These are phyloP conservation scores for Acer saccharum DNA, from an alignment of 345 rosid species.

Conservation along the genomic window DNA sequence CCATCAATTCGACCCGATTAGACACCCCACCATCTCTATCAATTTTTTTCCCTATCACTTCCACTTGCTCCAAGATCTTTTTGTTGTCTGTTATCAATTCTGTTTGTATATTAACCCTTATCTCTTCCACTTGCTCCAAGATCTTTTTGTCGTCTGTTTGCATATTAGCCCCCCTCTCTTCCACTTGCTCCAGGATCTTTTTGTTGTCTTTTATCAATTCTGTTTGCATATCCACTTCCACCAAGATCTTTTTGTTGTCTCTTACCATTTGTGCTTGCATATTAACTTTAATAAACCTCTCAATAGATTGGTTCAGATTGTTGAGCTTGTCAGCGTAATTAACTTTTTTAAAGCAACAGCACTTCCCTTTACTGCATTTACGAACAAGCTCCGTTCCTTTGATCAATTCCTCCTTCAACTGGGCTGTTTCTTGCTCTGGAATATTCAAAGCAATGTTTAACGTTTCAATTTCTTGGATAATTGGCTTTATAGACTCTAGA, in stretches of 20 bases:
- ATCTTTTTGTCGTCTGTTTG: background rate
- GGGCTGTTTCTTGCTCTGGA: conserved; percentile 7
- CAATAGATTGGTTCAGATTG: conserved; percentile 18
- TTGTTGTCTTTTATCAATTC: conserved; percentile 24
- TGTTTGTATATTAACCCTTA: background rate
- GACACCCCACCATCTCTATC: conserved; percentile 1
- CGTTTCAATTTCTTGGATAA: conserved; percentile 8
- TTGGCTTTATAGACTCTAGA: conserved; percentile 10
- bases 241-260: background rate
- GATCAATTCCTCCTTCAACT: background rate
- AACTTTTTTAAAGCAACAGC: background rate
- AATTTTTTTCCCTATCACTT: background rate
- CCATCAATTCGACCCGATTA: background rate
- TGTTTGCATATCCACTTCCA: conserved; percentile 1
- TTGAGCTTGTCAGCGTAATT: conserved; percentile 19
- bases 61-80: background rate
- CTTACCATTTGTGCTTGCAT: background rate
- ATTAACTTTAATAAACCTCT: conserved; percentile 10
- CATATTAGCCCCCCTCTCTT: too few species aligned
- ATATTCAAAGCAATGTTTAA: conserved; percentile 14
- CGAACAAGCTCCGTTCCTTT: conserved; percentile 17
- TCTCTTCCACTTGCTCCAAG: background rate
- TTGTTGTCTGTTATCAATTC: conserved; percentile 23
- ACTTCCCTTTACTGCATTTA: conserved; percentile 15
- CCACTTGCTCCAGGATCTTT: background rate